Base-by-base conservation (phyloP, 108 stramenopile species). In the Bacterosira constricta region DNA sequence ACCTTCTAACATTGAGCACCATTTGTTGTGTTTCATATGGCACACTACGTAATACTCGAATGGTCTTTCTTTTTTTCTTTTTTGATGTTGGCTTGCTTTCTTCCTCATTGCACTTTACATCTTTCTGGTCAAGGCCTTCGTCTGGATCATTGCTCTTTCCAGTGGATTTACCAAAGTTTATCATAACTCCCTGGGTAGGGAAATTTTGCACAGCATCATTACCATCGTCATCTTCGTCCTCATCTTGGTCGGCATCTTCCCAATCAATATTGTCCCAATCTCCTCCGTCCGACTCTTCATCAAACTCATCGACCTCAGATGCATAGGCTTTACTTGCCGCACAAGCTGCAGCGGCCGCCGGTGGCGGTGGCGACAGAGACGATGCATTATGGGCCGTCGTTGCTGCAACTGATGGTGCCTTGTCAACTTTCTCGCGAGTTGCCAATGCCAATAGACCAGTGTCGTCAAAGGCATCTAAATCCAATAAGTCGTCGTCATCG, bases 181-280 rank as follows among this genome's bases (percentile, higher is more conserved):
- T 61, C 0, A 52, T 68, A 13, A 77, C 49, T 36, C 69, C 76
- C 13, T 62, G 54, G 11, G 75, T 39, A 20, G 75, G 75, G 8
- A 69, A 68, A 7, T 51, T 26, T 18, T 49, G 17, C 56, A 23
- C 8, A 3, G 23, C 39, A 35, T 45, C 45, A 10, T 63, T 26
- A 18, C 20, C 42, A 6, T 64, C 69, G 20, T 69, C 39, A 17
- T 75, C 66, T 17, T 65, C 50, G 32, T 42, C 26, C 3, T 57
- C 71, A 26, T 53, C 38, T 10, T 75, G 58, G 17, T 62, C 79
- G 13, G 74, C 73, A 66, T 81, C 80, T 49, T 80, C 73, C 73
- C 79, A 75, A 56, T 80, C 73, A 11, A 72, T 44, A 44, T 81
- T 51, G 27, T 76, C 75, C 74, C 52, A 80, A 69, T 80, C 73